Conservation (phyloP, 164 flowering plant genomes). For the Hamamelis virginiana region DNA sequence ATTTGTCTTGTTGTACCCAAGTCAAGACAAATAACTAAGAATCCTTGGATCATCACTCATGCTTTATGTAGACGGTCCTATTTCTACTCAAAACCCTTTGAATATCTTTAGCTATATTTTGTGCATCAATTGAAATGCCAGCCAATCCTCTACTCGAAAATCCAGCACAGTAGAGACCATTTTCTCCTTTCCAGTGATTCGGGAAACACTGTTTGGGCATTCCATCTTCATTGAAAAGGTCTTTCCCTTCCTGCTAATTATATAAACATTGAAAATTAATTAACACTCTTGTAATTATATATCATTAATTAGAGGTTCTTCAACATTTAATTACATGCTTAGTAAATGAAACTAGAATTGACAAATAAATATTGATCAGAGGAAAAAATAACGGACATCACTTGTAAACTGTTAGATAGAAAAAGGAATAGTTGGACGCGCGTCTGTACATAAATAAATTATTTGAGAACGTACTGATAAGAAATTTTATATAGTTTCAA, state of each 20-base stretch:
- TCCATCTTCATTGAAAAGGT: constrained; percentile 26
- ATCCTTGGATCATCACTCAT: too few relatives aligned
- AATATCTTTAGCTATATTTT: constrained; percentile 6
- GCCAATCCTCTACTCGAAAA: constrained; percentile 24
- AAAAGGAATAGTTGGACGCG: too few relatives aligned
- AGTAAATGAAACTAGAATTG: too few relatives aligned
- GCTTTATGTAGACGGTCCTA: too few relatives aligned
- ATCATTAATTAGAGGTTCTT: background rate
- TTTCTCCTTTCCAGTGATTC: constrained; percentile 39
- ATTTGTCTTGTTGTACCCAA: too few relatives aligned
- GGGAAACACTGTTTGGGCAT: constrained; percentile 27
- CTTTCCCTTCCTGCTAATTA: constrained; percentile 13
- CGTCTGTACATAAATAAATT: too few relatives aligned
- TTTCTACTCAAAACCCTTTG: background rate
- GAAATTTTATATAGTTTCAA: background rate
- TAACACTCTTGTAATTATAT: too few relatives aligned
- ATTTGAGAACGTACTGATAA: constrained; percentile 1
- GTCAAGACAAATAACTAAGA: too few relatives aligned
- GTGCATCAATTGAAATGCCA: constrained; percentile 28
- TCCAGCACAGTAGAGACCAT: constrained; percentile 33
- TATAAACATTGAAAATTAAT: background rate
- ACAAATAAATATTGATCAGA: too few relatives aligned
- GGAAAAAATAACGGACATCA: too few relatives aligned
- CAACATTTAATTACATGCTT: too few relatives aligned
- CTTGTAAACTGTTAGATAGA: too few relatives aligned